Conservation (phyloP, 164 flowering plant species). For the Liquidambar formosana region DNA sequence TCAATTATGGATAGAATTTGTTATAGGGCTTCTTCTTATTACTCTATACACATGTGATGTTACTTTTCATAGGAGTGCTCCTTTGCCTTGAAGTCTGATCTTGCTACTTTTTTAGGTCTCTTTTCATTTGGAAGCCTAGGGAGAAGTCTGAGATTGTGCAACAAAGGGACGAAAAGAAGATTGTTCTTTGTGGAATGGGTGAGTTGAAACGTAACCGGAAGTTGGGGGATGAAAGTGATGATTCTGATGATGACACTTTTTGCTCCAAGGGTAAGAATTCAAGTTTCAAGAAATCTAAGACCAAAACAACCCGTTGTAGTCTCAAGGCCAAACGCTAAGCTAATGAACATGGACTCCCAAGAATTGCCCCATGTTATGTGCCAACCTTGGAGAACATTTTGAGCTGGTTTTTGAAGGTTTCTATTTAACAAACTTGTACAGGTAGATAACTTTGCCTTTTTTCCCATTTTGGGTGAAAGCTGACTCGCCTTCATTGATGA, state of each 20-base stretch:
- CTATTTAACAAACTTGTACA: too few species aligned
- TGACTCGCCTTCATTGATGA: too few species aligned
- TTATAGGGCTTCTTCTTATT: too few species aligned
- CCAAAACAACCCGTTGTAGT: slow-evolving; percentile 15
- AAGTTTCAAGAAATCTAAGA: slow-evolving; percentile 34
- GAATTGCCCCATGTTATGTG: too few species aligned
- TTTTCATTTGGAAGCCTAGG: slow-evolving; percentile 85
- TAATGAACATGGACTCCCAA: background rate
- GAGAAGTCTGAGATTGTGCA: slow-evolving; percentile 39
- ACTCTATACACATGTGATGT: too few species aligned
- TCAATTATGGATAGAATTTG: too few species aligned
- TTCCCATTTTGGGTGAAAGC: too few species aligned
- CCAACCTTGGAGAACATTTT: too few species aligned
- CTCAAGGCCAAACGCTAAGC: slow-evolving; percentile 20
- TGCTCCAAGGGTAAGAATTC: slow-evolving; percentile 48
- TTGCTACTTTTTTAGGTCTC: slow-evolving; percentile 46
- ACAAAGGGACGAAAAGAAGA: slow-evolving; percentile 43
- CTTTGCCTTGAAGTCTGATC: too few species aligned
- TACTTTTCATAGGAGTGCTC: too few species aligned
- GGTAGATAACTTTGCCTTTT: too few species aligned
- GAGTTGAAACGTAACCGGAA: slow-evolving; percentile 46
- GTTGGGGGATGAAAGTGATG: slow-evolving; percentile 52
- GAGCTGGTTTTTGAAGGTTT: too few species aligned
- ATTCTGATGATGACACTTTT: slow-evolving; percentile 47
- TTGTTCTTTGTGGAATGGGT: slow-evolving; percentile 46